Evolutionary conservation across 192 early-diverging fungal genomes (phyloP), one percentile per base, ranked within the genome.

Genomic region (Coemansia sp.): DNA sequence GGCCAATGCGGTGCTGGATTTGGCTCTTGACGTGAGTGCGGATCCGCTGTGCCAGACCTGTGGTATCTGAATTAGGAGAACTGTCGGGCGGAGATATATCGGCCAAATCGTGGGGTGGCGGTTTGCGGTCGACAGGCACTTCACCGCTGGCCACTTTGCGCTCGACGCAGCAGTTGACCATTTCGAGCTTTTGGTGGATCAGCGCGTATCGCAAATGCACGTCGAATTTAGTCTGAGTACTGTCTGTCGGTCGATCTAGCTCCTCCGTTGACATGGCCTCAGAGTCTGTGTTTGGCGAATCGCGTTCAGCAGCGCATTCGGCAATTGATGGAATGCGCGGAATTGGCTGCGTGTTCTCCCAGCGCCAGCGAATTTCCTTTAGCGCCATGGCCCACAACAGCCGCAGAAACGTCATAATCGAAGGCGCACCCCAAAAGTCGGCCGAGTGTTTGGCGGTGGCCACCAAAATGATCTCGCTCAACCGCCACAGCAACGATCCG

Each of bases 131-230:
- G 10, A 21, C 21, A 21, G 48, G 50, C 4, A 25, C 21, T 5
- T 52, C 50, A 22, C 50, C 50, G 23, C 50, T 52, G 50, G 11
- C 49, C 38, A 71, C 45, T 37, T 69, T 74, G 61, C 87, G 83
- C 21, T 80, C 67, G 39, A 88, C 80, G 69, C 91, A 93, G 64
- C 89, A 91, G 70, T 93, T 93, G 53, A 93, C 75, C 90, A 93
- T 92, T 37, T 87, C 83, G 12, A 93, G 71, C 51, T 91, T 93
- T 83, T 91, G 89, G 67, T 90, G 82, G 1, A 87, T 65, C 23
- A 91, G 67, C 56, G 85, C 85, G 62, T 82, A 90, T n/a, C 81
- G 75, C 4, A 92, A 69, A 57, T 91, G 87, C 12, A 91, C 86
- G 5, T 51, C 45, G 50, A 31, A 70, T 14, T 57, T 64, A 16